Conservation (phyloP, 331 rosid species). For the Acacia concinna region DNA sequence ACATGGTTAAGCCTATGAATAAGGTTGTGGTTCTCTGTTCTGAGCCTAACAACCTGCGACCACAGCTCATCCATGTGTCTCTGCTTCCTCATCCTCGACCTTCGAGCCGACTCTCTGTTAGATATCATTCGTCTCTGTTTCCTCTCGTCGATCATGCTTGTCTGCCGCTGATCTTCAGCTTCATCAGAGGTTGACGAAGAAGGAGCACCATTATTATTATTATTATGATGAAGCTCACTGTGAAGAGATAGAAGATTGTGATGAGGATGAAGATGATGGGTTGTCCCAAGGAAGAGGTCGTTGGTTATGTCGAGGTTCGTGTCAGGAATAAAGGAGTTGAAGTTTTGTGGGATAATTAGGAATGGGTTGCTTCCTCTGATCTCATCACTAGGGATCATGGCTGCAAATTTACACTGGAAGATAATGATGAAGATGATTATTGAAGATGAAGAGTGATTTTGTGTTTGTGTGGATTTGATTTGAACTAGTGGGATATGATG, state of each 20-base stretch:
- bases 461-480: background rate
- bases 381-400: conserved; percentile 72
- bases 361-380: conserved; percentile 47
- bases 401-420: conserved; percentile 11
- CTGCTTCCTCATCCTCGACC: conserved; percentile 96
- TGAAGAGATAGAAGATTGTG: background rate
- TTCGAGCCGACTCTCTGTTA: conserved; percentile 85
- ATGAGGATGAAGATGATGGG: conserved; percentile 14
- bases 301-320: conserved; percentile 36
- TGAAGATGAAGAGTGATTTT: conserved; percentile 8
- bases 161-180: conserved; percentile 67
- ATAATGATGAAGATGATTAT: conserved; percentile 11
- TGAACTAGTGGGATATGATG: conserved; percentile 22
- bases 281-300: conserved; percentile 16
- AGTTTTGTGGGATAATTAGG: conserved; percentile 34
- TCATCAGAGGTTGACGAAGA: conserved; percentile 87
- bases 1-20: conserved; percentile 59
- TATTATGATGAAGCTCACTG: background rate
- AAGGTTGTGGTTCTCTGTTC: conserved; percentile 71
- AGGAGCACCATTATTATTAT: conserved; percentile 8
- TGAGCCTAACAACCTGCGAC: conserved; percentile 82
- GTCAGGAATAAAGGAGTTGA: conserved; percentile 14
- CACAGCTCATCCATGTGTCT: conserved; percentile 89
- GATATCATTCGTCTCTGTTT: conserved; percentile 87
- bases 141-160: conserved; percentile 68